These are phyloP conservation scores for Mycena galericulata DNA, from an alignment of 768 basidiomycete species.

Conservation along the genomic window DNA sequence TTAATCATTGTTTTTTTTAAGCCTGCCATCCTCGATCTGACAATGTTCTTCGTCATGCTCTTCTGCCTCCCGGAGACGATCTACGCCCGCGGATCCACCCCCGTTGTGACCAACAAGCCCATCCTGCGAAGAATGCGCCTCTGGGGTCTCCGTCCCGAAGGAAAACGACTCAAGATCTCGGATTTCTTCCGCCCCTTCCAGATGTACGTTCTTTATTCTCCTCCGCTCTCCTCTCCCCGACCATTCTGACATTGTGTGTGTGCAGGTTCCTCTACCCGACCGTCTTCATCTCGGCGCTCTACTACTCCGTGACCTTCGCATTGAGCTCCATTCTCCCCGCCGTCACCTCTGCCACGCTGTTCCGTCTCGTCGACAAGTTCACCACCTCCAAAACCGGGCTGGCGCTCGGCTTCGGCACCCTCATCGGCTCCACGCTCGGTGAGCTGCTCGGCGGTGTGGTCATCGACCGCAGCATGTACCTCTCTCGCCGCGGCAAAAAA, in stretches of 20 bases:
- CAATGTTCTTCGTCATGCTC: constrained; percentile 34
- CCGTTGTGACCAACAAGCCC: constrained; percentile 22
- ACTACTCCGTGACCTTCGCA: constrained; percentile 29
- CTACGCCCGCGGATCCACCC: constrained; percentile 23
- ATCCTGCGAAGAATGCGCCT: constrained; percentile 28
- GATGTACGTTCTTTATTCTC: constrained; percentile 14
- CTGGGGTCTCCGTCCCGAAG: constrained; percentile 31
- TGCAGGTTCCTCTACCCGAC: constrained; percentile 31
- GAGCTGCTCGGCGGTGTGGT: constrained; percentile 34
- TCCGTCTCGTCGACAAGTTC: constrained; percentile 26
- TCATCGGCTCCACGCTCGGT: constrained; percentile 31
- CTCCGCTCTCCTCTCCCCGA: background rate
- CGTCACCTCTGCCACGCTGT: constrained; percentile 37
- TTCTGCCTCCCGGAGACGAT: constrained; percentile 37
- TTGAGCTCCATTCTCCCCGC: constrained; percentile 34
- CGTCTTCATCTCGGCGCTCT: constrained; percentile 32
- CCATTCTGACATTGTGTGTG: background rate
- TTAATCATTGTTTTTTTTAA: background rate
- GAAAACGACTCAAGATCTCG: constrained; percentile 23
- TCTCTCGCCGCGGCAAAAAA: constrained; percentile 22
- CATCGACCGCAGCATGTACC: constrained; percentile 32
- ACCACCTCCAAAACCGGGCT: constrained; percentile 32
- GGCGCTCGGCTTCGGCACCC: constrained; percentile 33
- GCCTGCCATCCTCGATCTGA: constrained; percentile 33
- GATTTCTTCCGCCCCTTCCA: constrained; percentile 34